A percentile compares a stretch with the other conserved stretches of the same genome.
phyloP scores from a whole-genome alignment of 2,329 filamentous ascomycete species.

The Penicillium aurantiogriseum region DNA sequence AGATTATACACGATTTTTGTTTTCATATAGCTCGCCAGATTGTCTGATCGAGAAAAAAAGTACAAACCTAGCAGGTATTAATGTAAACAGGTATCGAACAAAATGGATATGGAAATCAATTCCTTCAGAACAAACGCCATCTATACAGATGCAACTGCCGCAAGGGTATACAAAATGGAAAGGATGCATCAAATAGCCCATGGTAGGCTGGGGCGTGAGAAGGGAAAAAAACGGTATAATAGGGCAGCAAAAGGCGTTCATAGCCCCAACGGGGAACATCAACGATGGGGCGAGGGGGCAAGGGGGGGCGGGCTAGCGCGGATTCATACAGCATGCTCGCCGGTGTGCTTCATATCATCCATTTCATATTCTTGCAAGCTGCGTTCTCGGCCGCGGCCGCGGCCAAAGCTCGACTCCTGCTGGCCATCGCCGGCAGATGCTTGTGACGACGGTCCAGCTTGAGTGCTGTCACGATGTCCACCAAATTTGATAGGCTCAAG shows the following conservation, averaged over 20 bases:
- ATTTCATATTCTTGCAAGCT: slow-evolving; percentile 37
- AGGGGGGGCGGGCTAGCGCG: background rate
- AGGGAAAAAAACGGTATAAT: slow-evolving; percentile 1
- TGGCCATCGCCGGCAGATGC: slow-evolving; percentile 18
- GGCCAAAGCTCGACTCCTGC: slow-evolving; percentile 28
- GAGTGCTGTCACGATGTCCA: slow-evolving; percentile 43
- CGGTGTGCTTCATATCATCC: slow-evolving; percentile 33
- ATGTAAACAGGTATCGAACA: slow-evolving; percentile 13
- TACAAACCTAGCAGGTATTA: slow-evolving; percentile 1
- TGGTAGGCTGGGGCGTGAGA: slow-evolving; percentile 3
- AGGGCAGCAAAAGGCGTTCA: slow-evolving; percentile 10
- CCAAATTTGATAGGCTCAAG: slow-evolving; percentile 85
- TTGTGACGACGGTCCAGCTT: slow-evolving; percentile 16
- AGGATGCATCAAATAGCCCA: slow-evolving; percentile 11
- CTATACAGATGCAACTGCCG: slow-evolving; percentile 32
- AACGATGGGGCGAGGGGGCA: slow-evolving; percentile 1
- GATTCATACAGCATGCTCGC: slow-evolving; percentile 32
- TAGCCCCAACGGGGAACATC: slow-evolving; percentile 12
- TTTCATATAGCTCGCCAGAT: slow-evolving; percentile 1
- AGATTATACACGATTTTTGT: background rate
- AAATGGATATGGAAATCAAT: slow-evolving; percentile 16
- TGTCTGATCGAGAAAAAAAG: background rate
- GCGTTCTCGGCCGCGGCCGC: slow-evolving; percentile 32
- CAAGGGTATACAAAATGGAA: slow-evolving; percentile 32
- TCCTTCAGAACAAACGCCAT: slow-evolving; percentile 30